Evolutionary conservation across 495 filamentous ascomycete genomes (phyloP), one percentile per base, ranked within the genome.

Genomic region (Podospora pseudoanserina): DNA sequence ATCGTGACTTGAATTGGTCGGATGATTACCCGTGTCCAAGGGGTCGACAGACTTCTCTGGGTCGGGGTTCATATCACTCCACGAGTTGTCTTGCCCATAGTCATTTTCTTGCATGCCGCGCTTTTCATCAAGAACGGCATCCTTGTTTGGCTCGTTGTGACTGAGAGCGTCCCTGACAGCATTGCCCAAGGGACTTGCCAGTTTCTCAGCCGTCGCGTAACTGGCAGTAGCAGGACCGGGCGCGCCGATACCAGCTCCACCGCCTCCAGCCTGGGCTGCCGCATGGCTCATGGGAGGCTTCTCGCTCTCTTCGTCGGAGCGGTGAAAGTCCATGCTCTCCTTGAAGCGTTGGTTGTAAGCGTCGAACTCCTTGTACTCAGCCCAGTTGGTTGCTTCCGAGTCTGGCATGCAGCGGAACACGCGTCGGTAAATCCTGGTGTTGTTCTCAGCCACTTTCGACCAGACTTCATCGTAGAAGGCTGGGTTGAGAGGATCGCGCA

Each of bases 361-460:
- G 60, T 87, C 81, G 74, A 90, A 97, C 67, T 96, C 91, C 73
- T 92, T 93, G 81, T 98, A 99, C 70, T 96, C 92, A 71, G 91
- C 90, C 96, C 96, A 99, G 63, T 87, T 92, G 70, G 89, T 91
- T 70, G 96, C 96, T 72, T 97, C 92, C 65, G 87, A 96, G 74
- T 99, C 95, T 2, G 95, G 95, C 91, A 94, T 94, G 78, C 93
- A 97, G 60, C 96, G 89, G 82, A 99, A 99, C 15, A 99, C 96
- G 65, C 90, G 87, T 27, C 96, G 89, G 80, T 89, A 99, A 39
- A 99, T 85, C 68, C 92, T 91, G 5, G 95, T 97, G 76, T 99
- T 99, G 79, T 97, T 97, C 62, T 91, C 89, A 6, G 95, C 95
- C 57, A 93, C 87, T n/a, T 86, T 80, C 69, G 88, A 88, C 95